Evolutionary conservation across 495 filamentous ascomycete species (phyloP).

Genomic region (Penicillium paradoxum): DNA sequence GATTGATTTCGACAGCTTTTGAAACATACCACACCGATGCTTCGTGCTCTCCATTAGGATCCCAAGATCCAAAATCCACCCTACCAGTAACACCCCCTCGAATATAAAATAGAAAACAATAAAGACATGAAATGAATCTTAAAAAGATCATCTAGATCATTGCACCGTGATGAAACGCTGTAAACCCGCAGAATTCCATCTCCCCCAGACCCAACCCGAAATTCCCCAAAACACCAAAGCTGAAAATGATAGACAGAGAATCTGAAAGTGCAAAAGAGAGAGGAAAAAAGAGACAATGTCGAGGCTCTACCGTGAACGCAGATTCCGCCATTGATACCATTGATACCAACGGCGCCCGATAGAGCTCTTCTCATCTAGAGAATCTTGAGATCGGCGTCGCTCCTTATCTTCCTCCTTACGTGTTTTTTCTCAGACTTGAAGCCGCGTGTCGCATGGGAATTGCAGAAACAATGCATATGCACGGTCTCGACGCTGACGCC

Average conservation of each 20-base stretch:
- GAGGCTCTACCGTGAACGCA: slow-evolving; percentile 26
- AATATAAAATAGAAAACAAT: background rate
- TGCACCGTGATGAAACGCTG: background rate
- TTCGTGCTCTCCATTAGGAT: background rate
- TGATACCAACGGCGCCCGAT: slow-evolving; percentile 26
- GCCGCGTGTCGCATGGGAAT: slow-evolving; percentile 35
- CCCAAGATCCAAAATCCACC: background rate
- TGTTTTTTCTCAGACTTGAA: slow-evolving; percentile 35
- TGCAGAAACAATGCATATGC: slow-evolving; percentile 45
- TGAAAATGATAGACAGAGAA: slow-evolving; percentile 5
- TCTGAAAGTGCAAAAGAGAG: slow-evolving; percentile 4
- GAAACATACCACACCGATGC: background rate
- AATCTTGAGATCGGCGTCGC: slow-evolving; percentile 21
- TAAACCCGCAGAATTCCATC: background rate
- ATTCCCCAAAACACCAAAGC: slow-evolving; percentile 17
- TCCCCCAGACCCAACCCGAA: background rate
- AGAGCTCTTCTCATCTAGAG: slow-evolving; percentile 29
- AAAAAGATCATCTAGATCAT: background rate
- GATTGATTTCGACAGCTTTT: background rate
- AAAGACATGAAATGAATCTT: background rate
- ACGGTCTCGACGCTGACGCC: slow-evolving; percentile 37
- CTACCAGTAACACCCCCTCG: background rate
- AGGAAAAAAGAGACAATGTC: no score
- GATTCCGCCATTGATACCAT: slow-evolving; percentile 31
- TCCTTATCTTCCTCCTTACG: slow-evolving; percentile 26